Conservation (phyloP, 2,329 filamentous ascomycete species). For the Trichoderma pleuroti region DNA sequence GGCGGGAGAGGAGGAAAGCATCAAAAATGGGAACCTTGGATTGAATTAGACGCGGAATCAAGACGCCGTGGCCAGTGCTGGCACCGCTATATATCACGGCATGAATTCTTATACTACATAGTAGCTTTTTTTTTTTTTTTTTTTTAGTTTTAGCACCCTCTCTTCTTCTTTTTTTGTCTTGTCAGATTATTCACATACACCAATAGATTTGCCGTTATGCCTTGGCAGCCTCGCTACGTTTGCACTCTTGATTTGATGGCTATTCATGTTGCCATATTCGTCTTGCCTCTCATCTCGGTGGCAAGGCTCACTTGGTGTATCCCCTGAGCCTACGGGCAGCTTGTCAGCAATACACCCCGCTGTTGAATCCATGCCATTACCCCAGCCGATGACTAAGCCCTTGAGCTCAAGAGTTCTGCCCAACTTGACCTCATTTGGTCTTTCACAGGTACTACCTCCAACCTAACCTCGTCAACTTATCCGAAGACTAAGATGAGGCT, state of each 20-base stretch:
- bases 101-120: constrained; percentile 9
- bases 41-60: neutral
- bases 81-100: neutral
- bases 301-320: neutral
- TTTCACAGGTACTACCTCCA: neutral
- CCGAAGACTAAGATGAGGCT: neutral
- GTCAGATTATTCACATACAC: neutral
- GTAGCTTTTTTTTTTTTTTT: too few species aligned
- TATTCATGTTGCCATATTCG: neutral
- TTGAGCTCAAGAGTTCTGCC: neutral
- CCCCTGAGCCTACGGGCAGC: neutral
- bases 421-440: neutral
- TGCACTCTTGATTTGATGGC: neutral
- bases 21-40: constrained; percentile 1
- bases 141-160: neutral
- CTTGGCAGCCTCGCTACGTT: neutral
- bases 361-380: neutral
- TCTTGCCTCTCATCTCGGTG: neutral
- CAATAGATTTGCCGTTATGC: constrained; percentile 9
- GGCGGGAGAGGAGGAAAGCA: constrained; percentile 11
- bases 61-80: constrained; percentile 6
- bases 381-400: neutral
- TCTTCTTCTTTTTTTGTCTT: neutral
- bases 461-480: neutral
- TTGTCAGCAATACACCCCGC: neutral